Conservation (phyloP, 768 basidiomycete genomes). For the Boletus rex-veris region DNA sequence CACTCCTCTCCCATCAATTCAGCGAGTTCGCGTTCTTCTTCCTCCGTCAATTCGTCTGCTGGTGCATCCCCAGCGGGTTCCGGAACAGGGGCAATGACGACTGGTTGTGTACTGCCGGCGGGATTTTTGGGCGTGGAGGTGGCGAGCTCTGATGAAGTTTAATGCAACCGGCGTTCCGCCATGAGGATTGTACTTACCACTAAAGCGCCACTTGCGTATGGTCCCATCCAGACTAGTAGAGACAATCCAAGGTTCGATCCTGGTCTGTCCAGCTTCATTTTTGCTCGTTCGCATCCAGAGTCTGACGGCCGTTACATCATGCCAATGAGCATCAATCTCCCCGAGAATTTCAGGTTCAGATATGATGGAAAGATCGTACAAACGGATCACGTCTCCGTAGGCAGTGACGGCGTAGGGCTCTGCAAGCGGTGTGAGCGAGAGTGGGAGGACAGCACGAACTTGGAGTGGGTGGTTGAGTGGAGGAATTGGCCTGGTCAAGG, state of each 20-base stretch:
- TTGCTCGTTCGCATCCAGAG: slow-evolving; percentile 61
- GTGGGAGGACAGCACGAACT: slow-evolving; percentile 72
- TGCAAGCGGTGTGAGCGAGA: slow-evolving; percentile 56
- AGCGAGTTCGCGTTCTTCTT: slow-evolving; percentile 86
- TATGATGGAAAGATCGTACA: slow-evolving; percentile 71
- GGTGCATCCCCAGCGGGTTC: slow-evolving; percentile 29
- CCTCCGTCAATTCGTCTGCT: slow-evolving; percentile 60
- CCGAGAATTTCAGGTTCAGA: slow-evolving; percentile 68
- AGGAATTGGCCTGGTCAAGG: slow-evolving; percentile 39
- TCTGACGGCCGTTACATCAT: slow-evolving; percentile 75
- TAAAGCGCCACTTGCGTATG: slow-evolving; percentile 78
- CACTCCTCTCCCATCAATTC: slow-evolving; percentile 57
- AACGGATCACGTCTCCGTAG: slow-evolving; percentile 75
- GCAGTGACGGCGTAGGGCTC: slow-evolving; percentile 81
- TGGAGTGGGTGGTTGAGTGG: slow-evolving; percentile 58
- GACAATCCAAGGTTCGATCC: slow-evolving; percentile 75
- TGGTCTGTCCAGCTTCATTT: slow-evolving; percentile 43
- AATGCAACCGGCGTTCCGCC: not conserved
- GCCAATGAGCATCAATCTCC: slow-evolving; percentile 84
- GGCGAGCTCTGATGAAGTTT: slow-evolving; percentile 22
- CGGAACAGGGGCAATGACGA: slow-evolving; percentile 27
- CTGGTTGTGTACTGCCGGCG: slow-evolving; percentile 12
- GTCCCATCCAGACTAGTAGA: slow-evolving; percentile 86
- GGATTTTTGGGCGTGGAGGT: slow-evolving; percentile 24
- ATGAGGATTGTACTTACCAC: slow-evolving; percentile 39